These are phyloP conservation scores for Penicillium sclerotiorum DNA, from an alignment of 2,329 filamentous ascomycete genomes.

Conservation along the genomic window DNA sequence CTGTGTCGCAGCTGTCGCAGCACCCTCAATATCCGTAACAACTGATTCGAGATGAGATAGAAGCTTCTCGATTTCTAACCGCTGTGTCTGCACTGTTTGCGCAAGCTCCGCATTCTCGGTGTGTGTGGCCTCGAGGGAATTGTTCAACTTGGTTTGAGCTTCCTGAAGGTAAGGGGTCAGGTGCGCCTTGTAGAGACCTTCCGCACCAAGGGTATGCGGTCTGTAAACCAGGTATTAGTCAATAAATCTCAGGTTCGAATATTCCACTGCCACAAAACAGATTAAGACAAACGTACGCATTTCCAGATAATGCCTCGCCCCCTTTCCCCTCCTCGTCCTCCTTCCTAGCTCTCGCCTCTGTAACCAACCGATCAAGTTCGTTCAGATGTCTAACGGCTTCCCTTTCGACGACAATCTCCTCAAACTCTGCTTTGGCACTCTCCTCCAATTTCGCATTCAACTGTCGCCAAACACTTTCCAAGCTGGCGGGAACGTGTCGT, in stretches of 20 bases:
- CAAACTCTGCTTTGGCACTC: constrained; percentile 61
- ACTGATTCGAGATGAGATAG: constrained; percentile 58
- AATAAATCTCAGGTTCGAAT: background rate
- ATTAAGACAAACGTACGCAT: constrained; percentile 48
- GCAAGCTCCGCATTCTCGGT: constrained; percentile 57
- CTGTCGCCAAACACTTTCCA: constrained; percentile 61
- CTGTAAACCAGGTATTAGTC: constrained; percentile 35
- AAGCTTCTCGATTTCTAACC: constrained; percentile 59
- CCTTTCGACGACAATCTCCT: constrained; percentile 60
- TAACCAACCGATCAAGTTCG: constrained; percentile 62
- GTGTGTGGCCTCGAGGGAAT: constrained; percentile 54
- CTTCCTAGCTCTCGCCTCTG: constrained; percentile 59
- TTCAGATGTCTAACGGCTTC: constrained; percentile 62
- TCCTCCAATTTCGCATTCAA: constrained; percentile 62
- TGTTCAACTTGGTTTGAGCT: constrained; percentile 52
- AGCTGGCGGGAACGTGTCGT: constrained; percentile 56
- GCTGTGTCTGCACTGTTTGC: constrained; percentile 55
- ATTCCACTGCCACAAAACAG: no score
- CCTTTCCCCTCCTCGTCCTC: constrained; percentile 35
- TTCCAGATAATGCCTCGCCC: constrained; percentile 38
- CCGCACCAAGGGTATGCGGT: constrained; percentile 61
- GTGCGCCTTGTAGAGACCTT: constrained; percentile 61
- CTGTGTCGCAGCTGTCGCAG: constrained; percentile 45
- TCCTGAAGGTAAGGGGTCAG: constrained; percentile 58
- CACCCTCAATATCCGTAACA: constrained; percentile 59